Evolutionary conservation across 768 basidiomycete genomes (phyloP).

Genomic region (Tylopilus rubrobrunneus): DNA sequence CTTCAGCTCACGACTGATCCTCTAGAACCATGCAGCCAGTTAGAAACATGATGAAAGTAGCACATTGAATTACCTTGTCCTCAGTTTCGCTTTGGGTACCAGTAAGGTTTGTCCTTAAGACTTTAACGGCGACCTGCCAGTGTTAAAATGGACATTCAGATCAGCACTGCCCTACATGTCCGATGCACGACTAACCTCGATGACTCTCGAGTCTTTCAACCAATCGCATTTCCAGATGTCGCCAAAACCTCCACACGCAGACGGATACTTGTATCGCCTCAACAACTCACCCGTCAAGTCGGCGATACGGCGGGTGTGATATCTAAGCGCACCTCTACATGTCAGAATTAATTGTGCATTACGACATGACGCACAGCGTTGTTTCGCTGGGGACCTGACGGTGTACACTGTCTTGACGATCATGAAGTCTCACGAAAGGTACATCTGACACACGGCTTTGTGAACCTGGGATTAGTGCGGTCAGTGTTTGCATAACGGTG

Average conservation of each 20-base stretch:
- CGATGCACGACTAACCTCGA: conserved; percentile 16
- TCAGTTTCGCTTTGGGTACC: conserved; percentile 3
- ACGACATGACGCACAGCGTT: conserved; percentile 5
- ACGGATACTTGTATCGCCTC: conserved; percentile 18
- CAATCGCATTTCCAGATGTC: conserved; percentile 26
- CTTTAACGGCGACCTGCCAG: conserved; percentile 25
- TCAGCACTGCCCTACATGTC: background rate
- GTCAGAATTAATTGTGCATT: background rate
- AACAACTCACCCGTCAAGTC: conserved; percentile 13
- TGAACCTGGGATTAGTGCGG: background rate
- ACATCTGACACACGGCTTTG: background rate
- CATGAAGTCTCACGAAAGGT: background rate
- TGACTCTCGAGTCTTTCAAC: conserved; percentile 12
- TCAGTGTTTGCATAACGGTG: background rate
- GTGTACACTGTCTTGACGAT: background rate
- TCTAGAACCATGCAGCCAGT: background rate
- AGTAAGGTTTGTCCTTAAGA: conserved; percentile 20
- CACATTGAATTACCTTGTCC: conserved; percentile 8
- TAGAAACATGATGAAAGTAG: background rate
- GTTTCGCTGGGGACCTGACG: background rate
- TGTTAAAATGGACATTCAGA: background rate
- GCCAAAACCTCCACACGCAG: conserved; percentile 20
- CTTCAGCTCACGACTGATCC: conserved; percentile 15
- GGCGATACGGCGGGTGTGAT: conserved; percentile 1
- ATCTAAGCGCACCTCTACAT: background rate